Evolutionary conservation across 345 rosid genomes (phyloP).

Genomic region (Noccaea caerulescens): DNA sequence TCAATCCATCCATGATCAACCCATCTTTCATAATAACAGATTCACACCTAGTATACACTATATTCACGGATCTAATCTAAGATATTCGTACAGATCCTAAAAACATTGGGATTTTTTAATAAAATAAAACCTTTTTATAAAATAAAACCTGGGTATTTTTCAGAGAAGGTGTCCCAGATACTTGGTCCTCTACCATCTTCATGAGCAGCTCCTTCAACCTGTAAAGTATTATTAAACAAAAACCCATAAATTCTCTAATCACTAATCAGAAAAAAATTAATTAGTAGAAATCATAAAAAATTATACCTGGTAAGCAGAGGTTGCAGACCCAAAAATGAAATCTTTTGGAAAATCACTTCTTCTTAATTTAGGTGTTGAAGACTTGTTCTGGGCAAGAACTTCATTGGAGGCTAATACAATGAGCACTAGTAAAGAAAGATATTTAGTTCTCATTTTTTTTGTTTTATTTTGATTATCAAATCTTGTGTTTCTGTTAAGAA

Average conservation of each 20-base stretch:
- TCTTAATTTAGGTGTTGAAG: conserved; percentile 18
- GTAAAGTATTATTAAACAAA: conserved; percentile 2
- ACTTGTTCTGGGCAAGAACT: conserved; percentile 33
- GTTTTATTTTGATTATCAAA: background rate
- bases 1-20: background rate
- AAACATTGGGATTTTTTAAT: background rate
- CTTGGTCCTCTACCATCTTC: conserved; percentile 61
- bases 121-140: conserved; percentile 35
- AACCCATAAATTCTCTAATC: background rate
- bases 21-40: conserved; percentile 9
- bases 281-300: background rate
- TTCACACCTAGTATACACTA: background rate
- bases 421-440: conserved; percentile 9
- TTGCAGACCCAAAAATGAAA: conserved; percentile 50
- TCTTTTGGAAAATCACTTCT: conserved; percentile 47
- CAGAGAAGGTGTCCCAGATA: conserved; percentile 50
- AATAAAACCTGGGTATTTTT: conserved; percentile 45
- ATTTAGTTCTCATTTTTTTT: conserved; percentile 39
- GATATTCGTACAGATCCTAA: background rate
- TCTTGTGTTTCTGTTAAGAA: background rate
- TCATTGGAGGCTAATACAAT: conserved; percentile 31
- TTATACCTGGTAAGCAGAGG: conserved; percentile 49
- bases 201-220: conserved; percentile 54
- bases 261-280: background rate
- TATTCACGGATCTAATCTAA: conserved; percentile 14